Evolutionary conservation across 805 yeast species (phyloP), one percentile per base, ranked within the genome.

Genomic region (Yarrowia sp.): DNA sequence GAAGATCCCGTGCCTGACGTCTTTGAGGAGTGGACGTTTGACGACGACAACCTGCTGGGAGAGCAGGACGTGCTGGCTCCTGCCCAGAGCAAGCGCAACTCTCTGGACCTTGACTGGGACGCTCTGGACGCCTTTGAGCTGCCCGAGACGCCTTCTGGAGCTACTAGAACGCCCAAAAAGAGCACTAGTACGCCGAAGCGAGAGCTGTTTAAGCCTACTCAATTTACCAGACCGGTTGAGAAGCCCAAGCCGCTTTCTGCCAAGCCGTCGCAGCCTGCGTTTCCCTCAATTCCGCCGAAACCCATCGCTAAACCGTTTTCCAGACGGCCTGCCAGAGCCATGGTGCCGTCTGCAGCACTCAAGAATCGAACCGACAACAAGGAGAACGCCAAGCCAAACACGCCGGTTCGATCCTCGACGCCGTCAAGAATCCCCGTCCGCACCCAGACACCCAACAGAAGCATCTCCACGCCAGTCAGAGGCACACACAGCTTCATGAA

Each of bases 301-400:
- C 58, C 58, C 13, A 49, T 49, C 22, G 58, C 58, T 9, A 49
- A 49, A 7, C 58, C 58, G 10, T 49, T 49, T 14, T 49, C 58
- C 0, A 31, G 58, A 6, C 58, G 58, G 0, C 58, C 58, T 1
- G 41, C 41, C 4, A n/a, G 58, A n/a, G 31, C 55, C 18, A 47
- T 47, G 14, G 55, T 47, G 4, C 41, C 58, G 2, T 24, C 56
- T 10, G 32, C 31, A 32, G 16, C 25, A 21, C 21, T 6, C 12
- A 3, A 29, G n/a, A n/a, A n/a, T n/a, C n/a, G n/a, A n/a, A n/a
- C n/a, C n/a, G n/a, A n/a, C n/a, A n/a, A 44, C 51, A 44, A 44
- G 14, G 51, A 44, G 8, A 44, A 44, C 14, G 19, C 27, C 3
- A n/a, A n/a, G 18, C 6, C 21, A 9, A 35, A 4, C 9, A 24